phyloP scores from a whole-genome alignment of 768 basidiomycete species.

The Phaeotremella skinneri region DNA sequence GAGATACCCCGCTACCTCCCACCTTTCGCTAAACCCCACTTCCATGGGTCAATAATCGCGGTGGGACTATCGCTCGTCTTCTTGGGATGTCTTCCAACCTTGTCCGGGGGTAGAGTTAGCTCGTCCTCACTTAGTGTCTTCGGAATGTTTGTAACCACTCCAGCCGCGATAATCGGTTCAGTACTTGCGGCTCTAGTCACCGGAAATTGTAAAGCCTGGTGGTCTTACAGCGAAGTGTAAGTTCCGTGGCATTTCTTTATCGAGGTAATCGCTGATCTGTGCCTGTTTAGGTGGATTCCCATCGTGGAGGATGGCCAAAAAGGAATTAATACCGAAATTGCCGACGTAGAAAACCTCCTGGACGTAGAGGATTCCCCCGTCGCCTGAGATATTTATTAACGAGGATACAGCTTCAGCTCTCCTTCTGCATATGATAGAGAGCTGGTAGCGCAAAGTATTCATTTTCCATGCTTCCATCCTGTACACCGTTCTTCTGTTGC shows the following conservation, averaged over 20 bases:
- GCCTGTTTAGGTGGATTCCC: not conserved
- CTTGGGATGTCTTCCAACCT: not conserved
- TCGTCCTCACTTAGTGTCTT: not conserved
- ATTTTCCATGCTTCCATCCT: no score
- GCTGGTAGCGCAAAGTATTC: no score
- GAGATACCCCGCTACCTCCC: not conserved
- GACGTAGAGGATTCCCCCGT: no score
- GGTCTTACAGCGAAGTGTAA: not conserved
- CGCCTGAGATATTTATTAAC: no score
- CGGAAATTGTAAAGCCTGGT: slow-evolving; percentile 1
- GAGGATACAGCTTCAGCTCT: no score
- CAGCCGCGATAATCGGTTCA: not conserved
- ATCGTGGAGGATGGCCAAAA: not conserved
- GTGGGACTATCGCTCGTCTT: not conserved
- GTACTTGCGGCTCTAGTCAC: not conserved
- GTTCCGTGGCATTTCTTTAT: not conserved
- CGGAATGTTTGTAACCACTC: not conserved
- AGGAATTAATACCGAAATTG: no score
- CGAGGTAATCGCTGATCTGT: not conserved
- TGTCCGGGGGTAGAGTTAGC: not conserved
- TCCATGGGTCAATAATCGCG: not conserved
- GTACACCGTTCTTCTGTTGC: no score
- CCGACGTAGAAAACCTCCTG: no score
- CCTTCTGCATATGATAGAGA: no score
- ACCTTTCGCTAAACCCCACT: not conserved